These are phyloP conservation scores for Thalassia testudinum DNA, from an alignment of 116 monocot genomes.

Conservation along the genomic window DNA sequence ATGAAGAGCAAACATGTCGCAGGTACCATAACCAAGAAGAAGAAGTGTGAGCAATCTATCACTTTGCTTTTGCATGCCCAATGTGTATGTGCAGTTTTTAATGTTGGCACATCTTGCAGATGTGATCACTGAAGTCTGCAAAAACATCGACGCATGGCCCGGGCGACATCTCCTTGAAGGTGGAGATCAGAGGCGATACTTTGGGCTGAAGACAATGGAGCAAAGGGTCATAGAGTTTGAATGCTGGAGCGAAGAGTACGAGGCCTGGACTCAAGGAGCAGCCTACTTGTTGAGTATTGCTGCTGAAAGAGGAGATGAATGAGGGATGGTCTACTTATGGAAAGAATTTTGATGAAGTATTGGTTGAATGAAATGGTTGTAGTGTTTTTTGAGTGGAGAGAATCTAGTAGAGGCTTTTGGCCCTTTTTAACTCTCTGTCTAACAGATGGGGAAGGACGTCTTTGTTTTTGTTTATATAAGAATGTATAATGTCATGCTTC, in stretches of 20 bases:
- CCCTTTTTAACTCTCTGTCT: too few species aligned
- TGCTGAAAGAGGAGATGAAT: conserved; percentile 13
- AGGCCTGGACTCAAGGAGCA: conserved; percentile 78
- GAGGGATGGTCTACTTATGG: too few species aligned
- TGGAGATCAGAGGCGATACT: conserved; percentile 62
- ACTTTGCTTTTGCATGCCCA: neutral
- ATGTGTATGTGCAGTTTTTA: neutral
- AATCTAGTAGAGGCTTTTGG: too few species aligned
- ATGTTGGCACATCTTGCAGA: too few species aligned
- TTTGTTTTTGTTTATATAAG: too few species aligned
- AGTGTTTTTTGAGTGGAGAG: too few species aligned
- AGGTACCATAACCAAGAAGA: conserved; percentile 89
- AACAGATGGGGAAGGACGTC: too few species aligned
- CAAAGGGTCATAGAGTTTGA: conserved; percentile 81
- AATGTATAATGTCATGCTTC: too few species aligned
- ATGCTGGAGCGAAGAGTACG: conserved; percentile 65
- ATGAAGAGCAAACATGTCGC: conserved; percentile 93
- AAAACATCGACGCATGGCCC: conserved; percentile 63
- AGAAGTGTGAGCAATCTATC: conserved; percentile 46
- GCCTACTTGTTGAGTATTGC: conserved; percentile 39
- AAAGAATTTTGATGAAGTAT: too few species aligned
- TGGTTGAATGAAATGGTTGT: too few species aligned
- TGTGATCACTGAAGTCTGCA: conserved; percentile 55
- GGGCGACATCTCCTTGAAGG: conserved; percentile 70
- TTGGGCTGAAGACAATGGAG: conserved; percentile 58